Percentiles rank a stretch among this genome's conserved stretches.
Evolutionary conservation across 169 alveolate species (phyloP).

Genomic region (Plasmodium yoelii): DNA sequence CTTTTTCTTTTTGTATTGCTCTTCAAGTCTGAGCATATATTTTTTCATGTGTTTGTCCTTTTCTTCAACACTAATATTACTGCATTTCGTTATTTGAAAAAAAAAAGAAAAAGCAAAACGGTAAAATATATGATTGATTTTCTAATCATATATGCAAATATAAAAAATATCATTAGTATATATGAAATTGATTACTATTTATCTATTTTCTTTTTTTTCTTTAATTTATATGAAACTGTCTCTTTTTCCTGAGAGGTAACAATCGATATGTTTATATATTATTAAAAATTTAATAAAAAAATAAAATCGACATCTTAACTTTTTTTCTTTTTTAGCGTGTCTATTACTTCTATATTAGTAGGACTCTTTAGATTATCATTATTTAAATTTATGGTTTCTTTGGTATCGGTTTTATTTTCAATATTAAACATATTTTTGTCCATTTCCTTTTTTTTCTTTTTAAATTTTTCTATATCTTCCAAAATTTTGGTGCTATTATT

Average conservation of each 20-base stretch:
- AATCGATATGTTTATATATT: background rate
- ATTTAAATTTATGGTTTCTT: background rate
- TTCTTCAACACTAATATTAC: constrained; percentile 57
- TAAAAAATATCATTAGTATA: background rate
- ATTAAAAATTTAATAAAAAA: background rate
- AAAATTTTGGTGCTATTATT: constrained; percentile 46
- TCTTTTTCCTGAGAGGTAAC: constrained; percentile 45
- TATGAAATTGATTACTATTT: constrained; percentile 44
- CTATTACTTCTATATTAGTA: constrained; percentile 19
- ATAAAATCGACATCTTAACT: background rate
- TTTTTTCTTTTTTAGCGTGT: background rate
- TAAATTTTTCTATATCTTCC: constrained; percentile 62
- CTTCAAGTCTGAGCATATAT: constrained; percentile 61
- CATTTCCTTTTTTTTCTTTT: constrained; percentile 46
- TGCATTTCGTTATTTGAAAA: constrained; percentile 4
- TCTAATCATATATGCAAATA: background rate
- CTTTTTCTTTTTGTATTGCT: constrained; percentile 56
- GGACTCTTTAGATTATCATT: constrained; percentile 10
- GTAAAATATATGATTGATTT: background rate
- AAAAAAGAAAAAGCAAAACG: constrained; percentile 6
- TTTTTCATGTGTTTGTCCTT: constrained; percentile 67
- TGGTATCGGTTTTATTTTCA: constrained; percentile 17
- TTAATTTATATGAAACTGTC: constrained; percentile 51
- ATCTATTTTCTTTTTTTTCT: constrained; percentile 63
- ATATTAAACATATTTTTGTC: constrained; percentile 17